phyloP scores from a whole-genome alignment of 169 alveolate species.

The Plasmodium vinckei region DNA sequence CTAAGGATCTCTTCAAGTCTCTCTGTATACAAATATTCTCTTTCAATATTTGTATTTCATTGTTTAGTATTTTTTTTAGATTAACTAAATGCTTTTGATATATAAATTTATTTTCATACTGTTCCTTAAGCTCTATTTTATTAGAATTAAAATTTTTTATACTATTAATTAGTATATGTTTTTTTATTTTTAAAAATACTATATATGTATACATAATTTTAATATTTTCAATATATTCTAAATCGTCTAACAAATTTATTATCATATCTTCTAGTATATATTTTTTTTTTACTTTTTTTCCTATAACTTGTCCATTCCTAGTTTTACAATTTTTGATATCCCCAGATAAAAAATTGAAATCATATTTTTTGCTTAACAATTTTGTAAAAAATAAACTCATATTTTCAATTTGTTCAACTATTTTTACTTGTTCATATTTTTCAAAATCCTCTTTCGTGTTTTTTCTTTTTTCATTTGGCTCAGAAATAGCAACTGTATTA shows the following conservation, averaged over 20 bases:
- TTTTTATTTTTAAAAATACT: constrained; percentile 43
- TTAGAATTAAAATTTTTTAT: constrained; percentile 1
- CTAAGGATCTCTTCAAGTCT: constrained; percentile 9
- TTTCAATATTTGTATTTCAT: constrained; percentile 16
- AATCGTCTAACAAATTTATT: constrained; percentile 20
- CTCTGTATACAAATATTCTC: constrained; percentile 11
- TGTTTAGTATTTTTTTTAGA: not conserved
- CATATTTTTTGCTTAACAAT: constrained; percentile 28
- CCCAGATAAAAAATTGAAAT: constrained; percentile 36
- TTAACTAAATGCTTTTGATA: constrained; percentile 36
- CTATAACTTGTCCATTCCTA: not conserved
- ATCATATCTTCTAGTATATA: constrained; percentile 26
- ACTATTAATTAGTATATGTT: constrained; percentile 21
- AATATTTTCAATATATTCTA: constrained; percentile 29
- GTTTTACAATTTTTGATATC: not conserved
- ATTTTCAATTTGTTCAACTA: constrained; percentile 18
- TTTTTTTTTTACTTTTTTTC: constrained; percentile 24
- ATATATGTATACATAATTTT: constrained; percentile 35
- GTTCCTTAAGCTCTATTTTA: constrained; percentile 13
- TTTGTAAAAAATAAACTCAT: constrained; percentile 47
- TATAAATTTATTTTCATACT: constrained; percentile 52
- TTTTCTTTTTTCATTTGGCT: not conserved
- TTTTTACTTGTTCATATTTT: not conserved
- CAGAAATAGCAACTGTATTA: too few species aligned
- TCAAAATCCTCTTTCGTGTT: not conserved